Base-by-base conservation (phyloP, 2,329 filamentous ascomycete genomes). In the Xenoacremonium recifei region DNA sequence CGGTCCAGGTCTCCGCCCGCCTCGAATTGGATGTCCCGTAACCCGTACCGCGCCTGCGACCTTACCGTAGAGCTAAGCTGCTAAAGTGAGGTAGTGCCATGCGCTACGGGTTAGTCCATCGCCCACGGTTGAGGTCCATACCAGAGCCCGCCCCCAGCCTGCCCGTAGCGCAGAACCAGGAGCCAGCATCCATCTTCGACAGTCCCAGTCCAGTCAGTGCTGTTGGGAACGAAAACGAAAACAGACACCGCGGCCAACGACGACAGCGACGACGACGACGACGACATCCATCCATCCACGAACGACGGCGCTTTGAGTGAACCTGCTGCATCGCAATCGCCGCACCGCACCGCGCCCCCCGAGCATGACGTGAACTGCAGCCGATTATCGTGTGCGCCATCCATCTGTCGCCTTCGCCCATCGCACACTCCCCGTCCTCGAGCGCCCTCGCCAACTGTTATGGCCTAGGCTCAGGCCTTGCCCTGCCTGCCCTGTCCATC, bases 391-490 rank as follows among this genome's bases (percentile, higher is more conserved):
- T 15, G 29, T 35, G 17, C 32, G 10, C 15, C 19, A 7, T 35
- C 33, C 18, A 4, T 37, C 37, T 42, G 37, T 18, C 39, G 25
- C 41, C 39, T 38, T 44, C 44, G 31, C 37, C 44, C 44, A 46
- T 44, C 43, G 30, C 40, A 39, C 40, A 55, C 45, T 42, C 45
- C 42, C 46, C 46, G 45, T 43, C 48, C 42, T 49, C 46, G 43
- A 45, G 49, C 40, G 47, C 49, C 51, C 39, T 21, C 31, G 13
- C 9, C 45, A 47, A 50, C 50, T 53, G 47, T 37, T 58, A 61
- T 62, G 59, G 59, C 61, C 57, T 55, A 53, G 52, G 54, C 57
- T 55, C 51, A 53, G 54, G 50, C 55, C 57, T 50, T 55, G 45
- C 53, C n/a, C n/a, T n/a, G n/a, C n/a, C n/a, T n/a, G n/a, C n/a